Evolutionary conservation across 768 basidiomycete genomes (phyloP).

Genomic region (Coprinellus micaceus): DNA sequence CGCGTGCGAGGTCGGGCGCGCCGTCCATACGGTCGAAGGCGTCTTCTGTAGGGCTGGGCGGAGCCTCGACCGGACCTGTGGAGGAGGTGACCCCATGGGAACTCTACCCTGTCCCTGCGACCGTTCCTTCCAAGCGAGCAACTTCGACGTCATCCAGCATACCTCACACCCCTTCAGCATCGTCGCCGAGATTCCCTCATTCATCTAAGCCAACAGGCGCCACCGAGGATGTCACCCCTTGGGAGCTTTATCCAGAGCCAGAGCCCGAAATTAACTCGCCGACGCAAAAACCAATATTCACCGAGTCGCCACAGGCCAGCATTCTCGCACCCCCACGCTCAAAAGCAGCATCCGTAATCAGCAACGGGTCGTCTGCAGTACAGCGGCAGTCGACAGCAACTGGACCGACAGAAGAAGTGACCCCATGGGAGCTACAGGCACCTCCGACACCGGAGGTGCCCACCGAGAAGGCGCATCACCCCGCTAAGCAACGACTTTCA

Average conservation of each 20-base stretch:
- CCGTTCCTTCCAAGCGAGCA: neutral
- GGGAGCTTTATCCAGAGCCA: conserved; percentile 18
- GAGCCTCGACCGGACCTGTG: conserved; percentile 20
- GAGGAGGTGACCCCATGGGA: conserved; percentile 35
- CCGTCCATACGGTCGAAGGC: conserved; percentile 15
- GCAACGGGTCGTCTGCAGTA: conserved; percentile 4
- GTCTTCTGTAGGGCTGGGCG: conserved; percentile 12
- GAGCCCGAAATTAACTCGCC: neutral
- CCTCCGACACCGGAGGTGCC: neutral
- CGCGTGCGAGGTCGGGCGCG: conserved; percentile 6
- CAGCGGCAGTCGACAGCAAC: conserved; percentile 14
- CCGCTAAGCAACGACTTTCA: conserved; percentile 18
- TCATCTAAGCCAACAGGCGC: conserved; percentile 10
- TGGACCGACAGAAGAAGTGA: conserved; percentile 25
- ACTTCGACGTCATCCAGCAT: neutral
- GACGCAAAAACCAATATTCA: neutral
- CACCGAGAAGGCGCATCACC: conserved; percentile 5
- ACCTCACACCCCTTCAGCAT: neutral
- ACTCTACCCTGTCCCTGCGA: conserved; percentile 23
- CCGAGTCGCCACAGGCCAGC: conserved; percentile 1
- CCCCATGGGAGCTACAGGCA: conserved; percentile 28
- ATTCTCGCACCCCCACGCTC: conserved; percentile 1
- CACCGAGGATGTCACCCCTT: conserved; percentile 22
- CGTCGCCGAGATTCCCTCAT: conserved; percentile 3
- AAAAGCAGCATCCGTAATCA: conserved; percentile 7